phyloP scores from a whole-genome alignment of 2,329 filamentous ascomycete genomes.

The Fusarium hostae region DNA sequence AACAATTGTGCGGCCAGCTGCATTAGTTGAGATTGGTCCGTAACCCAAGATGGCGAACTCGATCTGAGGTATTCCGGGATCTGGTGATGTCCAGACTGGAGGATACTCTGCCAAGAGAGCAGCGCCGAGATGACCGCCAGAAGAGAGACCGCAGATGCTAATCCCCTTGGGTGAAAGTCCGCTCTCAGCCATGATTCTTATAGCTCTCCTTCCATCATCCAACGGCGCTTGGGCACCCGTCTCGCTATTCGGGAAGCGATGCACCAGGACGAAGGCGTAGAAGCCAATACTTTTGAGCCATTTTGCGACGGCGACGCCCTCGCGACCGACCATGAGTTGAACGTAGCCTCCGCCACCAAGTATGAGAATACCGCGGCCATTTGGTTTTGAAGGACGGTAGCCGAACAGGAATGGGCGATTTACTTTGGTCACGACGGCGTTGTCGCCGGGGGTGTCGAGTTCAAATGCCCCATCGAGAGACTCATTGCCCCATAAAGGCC shows the following conservation, averaged over 20 bases:
- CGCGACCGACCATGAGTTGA: conserved; percentile 38
- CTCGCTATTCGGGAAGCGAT: conserved; percentile 35
- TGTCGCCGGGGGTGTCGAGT: conserved; percentile 8
- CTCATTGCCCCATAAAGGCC: conserved; percentile 27
- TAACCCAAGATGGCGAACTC: conserved; percentile 39
- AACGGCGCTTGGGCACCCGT: conserved; percentile 29
- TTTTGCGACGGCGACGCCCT: conserved; percentile 35
- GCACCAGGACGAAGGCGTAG: conserved; percentile 39
- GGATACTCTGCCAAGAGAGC: conserved; percentile 39
- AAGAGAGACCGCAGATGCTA: conserved; percentile 38
- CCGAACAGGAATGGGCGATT: conserved; percentile 34
- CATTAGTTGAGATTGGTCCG: conserved; percentile 39
- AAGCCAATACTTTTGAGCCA: conserved; percentile 40
- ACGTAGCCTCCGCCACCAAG: conserved; percentile 38
- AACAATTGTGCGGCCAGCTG: conserved; percentile 32
- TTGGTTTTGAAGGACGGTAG: conserved; percentile 24
- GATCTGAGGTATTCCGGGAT: conserved; percentile 7
- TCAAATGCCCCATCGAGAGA: conserved; percentile 33
- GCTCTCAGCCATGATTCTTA: conserved; percentile 33
- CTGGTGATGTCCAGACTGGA: conserved; percentile 26
- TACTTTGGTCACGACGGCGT: conserved; percentile 34
- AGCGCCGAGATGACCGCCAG: conserved; percentile 38
- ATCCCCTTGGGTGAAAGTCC: conserved; percentile 19
- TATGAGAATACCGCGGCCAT: conserved; percentile 34
- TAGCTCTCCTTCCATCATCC: conserved; percentile 37